Conservation (phyloP, 805 yeast species). For the Candida methanosorbosa region DNA sequence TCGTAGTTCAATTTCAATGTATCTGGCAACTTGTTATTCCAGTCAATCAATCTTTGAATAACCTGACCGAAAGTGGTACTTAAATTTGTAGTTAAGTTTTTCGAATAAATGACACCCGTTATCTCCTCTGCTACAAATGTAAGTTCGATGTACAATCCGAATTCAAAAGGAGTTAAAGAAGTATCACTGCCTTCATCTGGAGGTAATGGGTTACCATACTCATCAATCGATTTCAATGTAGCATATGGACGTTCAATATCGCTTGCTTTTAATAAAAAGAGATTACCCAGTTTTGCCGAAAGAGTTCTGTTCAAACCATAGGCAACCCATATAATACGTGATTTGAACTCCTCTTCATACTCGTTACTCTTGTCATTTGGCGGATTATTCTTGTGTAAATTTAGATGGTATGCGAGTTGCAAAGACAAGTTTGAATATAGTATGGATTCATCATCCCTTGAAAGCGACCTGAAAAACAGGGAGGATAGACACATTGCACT, state of each 20-base stretch:
- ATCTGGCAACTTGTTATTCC: conserved; percentile 16
- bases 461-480: conserved; percentile 14
- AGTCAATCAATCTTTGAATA: conserved; percentile 13
- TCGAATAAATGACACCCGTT: conserved; percentile 12
- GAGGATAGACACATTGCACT: conserved; percentile 13
- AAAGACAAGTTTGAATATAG: conserved; percentile 17
- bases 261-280: conserved; percentile 6
- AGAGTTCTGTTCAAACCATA: conserved; percentile 16
- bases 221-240: conserved; percentile 6
- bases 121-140: conserved; percentile 16
- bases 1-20: conserved; percentile 5
- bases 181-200: background rate
- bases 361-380: conserved; percentile 1
- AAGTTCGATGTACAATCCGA: conserved; percentile 12
- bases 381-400: conserved; percentile 8
- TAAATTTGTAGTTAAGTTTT: conserved; percentile 6
- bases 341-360: conserved; percentile 11
- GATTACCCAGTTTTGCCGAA: conserved; percentile 20
- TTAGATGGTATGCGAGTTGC: conserved; percentile 16
- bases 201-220: conserved; percentile 2
- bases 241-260: conserved; percentile 14
- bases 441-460: conserved; percentile 16
- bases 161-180: conserved; percentile 4
- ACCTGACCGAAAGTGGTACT: conserved; percentile 10
- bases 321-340: conserved; percentile 17